Percentiles rank a stretch among this genome's conserved stretches.
Evolutionary conservation across 2,329 filamentous ascomycete genomes (phyloP).

Genomic region (Apiospora malaysiana): DNA sequence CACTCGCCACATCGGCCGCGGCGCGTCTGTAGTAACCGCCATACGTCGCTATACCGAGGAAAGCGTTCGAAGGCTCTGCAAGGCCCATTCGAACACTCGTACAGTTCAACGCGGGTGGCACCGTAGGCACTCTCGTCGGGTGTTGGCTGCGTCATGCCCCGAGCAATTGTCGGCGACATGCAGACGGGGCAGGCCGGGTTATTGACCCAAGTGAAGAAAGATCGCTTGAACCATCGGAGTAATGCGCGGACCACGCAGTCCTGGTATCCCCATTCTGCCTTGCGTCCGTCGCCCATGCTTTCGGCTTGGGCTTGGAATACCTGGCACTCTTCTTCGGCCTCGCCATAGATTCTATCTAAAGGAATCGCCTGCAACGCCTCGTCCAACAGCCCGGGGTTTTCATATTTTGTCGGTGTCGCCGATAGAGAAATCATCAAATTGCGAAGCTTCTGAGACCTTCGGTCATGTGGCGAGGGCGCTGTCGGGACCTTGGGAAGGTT

Average conservation of each 20-base stretch:
- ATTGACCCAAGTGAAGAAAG: slow-evolving; percentile 95
- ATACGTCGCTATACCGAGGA: slow-evolving; percentile 93
- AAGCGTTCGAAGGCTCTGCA: slow-evolving; percentile 88
- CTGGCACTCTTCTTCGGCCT: slow-evolving; percentile 92
- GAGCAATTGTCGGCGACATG: slow-evolving; percentile 79
- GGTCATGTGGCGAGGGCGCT: slow-evolving; percentile 70
- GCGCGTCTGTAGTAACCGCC: slow-evolving; percentile 85
- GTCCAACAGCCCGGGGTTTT: slow-evolving; percentile 93
- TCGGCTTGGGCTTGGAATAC: slow-evolving; percentile 86
- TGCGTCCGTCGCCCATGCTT: slow-evolving; percentile 64
- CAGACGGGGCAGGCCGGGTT: slow-evolving; percentile 88
- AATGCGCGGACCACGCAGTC: slow-evolving; percentile 26
- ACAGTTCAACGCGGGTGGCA: slow-evolving; percentile 86
- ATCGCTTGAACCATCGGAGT: slow-evolving; percentile 25
- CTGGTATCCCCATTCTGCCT: slow-evolving; percentile 26
- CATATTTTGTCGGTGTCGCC: slow-evolving; percentile 88
- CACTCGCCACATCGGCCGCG: slow-evolving; percentile 91
- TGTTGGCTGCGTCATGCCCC: slow-evolving; percentile 83
- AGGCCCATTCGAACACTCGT: slow-evolving; percentile 77
- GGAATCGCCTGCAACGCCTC: slow-evolving; percentile 88
- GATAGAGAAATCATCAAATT: slow-evolving; percentile 87
- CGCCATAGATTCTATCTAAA: slow-evolving; percentile 87
- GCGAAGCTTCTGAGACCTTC: slow-evolving; percentile 74
- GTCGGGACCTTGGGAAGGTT: slow-evolving; percentile 68
- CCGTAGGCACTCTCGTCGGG: slow-evolving; percentile 90